Evolutionary conservation across 129 eudicot genomes (phyloP).

Genomic region (Centaurea solstitialis): DNA sequence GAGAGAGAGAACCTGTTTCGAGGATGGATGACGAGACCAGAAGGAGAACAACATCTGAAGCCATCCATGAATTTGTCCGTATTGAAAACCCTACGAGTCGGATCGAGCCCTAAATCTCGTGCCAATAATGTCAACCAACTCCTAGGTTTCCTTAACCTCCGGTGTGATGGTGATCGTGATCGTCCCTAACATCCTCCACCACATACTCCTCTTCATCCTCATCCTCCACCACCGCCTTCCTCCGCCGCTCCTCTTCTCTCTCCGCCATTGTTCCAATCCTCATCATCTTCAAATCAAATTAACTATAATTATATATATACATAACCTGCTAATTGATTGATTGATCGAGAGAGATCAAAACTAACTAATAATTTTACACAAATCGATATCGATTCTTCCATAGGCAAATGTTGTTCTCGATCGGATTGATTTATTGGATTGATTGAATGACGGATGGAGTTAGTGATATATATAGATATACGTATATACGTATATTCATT

Average conservation of each 20-base stretch:
- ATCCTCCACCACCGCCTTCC: constrained; percentile 6
- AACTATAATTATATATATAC: not conserved
- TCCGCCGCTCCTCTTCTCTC: constrained; percentile 15
- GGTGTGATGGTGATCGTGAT: not conserved
- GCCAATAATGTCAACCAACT: constrained; percentile 56
- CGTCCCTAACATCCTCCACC: constrained; percentile 40
- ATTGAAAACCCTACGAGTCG: constrained; percentile 34
- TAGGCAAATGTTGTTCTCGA: not conserved
- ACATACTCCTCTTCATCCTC: constrained; percentile 46
- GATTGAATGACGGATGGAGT: not conserved
- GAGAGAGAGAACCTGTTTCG: constrained; percentile 54
- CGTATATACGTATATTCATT: not conserved
- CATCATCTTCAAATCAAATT: not conserved
- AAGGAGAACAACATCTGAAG: constrained; percentile 53
- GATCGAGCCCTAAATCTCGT: constrained; percentile 48
- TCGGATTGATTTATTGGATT: not conserved
- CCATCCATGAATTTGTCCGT: constrained; percentile 48
- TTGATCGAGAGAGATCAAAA: not conserved
- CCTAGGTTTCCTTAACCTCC: constrained; percentile 34
- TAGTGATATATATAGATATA: not conserved
- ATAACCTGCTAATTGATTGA: not conserved
- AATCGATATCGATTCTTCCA: not conserved
- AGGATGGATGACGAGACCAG: constrained; percentile 54
- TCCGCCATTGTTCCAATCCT: constrained; percentile 7
- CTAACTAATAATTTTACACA: not conserved